Evolutionary conservation across 164 flowering plant species (phyloP).

Genomic region (Litsea cubeba): DNA sequence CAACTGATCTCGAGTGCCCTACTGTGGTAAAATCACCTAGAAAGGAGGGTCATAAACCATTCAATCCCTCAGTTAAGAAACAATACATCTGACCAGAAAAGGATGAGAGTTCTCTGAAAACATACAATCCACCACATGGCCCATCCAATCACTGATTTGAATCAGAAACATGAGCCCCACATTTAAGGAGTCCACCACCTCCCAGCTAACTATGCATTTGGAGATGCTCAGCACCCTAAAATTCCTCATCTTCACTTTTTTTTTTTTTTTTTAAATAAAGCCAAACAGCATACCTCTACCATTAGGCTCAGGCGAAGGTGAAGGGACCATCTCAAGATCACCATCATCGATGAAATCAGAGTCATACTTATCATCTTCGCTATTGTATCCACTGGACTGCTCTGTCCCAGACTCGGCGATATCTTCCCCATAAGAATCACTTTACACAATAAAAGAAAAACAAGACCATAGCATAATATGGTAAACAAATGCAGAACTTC

Average conservation of each 20-base stretch:
- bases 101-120: too few species aligned
- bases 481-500: not conserved
- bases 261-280: not conserved
- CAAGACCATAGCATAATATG: constrained; percentile 12
- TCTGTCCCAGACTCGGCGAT: constrained; percentile 52
- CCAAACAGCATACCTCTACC: constrained; percentile 65
- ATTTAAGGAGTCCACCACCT: not conserved
- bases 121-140: too few species aligned
- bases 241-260: not conserved
- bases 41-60: too few species aligned
- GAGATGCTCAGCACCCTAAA: not conserved
- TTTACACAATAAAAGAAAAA: constrained; percentile 31
- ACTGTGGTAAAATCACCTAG: too few species aligned
- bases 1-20: too few species aligned
- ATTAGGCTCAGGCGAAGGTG: constrained; percentile 42
- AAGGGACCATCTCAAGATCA: constrained; percentile 28
- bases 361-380: constrained; percentile 43
- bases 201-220: not conserved
- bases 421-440: constrained; percentile 69
- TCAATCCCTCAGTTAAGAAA: not conserved
- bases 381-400: constrained; percentile 39
- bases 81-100: too few species aligned
- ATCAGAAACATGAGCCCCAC: not conserved
- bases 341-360: constrained; percentile 37
- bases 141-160: too few species aligned